Conservation (phyloP, 257 asterid genomes). For the Forsythia suspensa region DNA sequence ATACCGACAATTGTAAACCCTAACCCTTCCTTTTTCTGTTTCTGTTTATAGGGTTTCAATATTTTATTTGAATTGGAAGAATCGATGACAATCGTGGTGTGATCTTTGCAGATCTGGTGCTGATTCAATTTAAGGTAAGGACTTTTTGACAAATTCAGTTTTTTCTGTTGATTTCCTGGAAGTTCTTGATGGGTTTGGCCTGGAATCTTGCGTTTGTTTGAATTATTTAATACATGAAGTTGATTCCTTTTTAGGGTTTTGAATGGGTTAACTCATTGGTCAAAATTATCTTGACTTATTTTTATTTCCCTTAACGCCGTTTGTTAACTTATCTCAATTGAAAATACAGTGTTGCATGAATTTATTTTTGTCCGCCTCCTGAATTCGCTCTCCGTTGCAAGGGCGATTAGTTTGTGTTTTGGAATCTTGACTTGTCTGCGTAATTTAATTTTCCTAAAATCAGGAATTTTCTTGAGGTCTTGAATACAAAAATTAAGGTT, state of each 20-base stretch:
- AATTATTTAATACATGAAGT: conserved; percentile 11
- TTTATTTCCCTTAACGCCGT: background rate
- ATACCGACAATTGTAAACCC: conserved; percentile 24
- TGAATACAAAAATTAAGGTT: too few species aligned
- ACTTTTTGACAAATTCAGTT: background rate
- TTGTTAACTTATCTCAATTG: background rate
- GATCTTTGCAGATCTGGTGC: conserved; percentile 46
- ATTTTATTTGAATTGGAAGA: conserved; percentile 18
- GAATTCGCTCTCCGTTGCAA: too few species aligned
- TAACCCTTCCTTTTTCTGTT: conserved; percentile 10
- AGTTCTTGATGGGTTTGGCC: conserved; percentile 15
- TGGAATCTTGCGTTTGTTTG: background rate
- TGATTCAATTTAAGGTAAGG: conserved; percentile 22
- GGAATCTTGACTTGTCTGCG: conserved; percentile 1
- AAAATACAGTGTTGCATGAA: background rate
- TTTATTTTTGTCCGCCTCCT: too few species aligned
- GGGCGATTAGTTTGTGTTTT: background rate
- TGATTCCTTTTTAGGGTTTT: background rate
- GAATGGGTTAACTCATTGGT: background rate
- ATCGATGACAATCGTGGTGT: conserved; percentile 21
- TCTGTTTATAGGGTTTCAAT: conserved; percentile 3
- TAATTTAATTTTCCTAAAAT: too few species aligned
- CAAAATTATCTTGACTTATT: background rate
- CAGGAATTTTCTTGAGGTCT: too few species aligned
- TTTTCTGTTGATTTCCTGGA: background rate